Percentiles rank a stretch among this genome's conserved stretches.
Evolutionary conservation across 106 monocot genomes (phyloP).

Genomic region (Chionographis japonica): DNA sequence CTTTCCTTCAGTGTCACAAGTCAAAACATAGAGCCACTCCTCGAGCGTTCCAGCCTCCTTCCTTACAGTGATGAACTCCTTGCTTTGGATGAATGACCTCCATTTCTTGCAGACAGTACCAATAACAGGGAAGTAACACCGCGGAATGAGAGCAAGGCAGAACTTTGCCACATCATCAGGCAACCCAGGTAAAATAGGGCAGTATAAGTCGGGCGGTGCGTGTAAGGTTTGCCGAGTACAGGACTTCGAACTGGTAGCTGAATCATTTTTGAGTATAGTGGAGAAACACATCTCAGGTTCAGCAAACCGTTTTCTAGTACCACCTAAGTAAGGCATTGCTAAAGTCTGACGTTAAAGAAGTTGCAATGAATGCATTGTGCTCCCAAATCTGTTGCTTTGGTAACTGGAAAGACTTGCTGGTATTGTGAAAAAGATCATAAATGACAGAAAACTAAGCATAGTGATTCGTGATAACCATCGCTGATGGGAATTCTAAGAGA

Average conservation of each 20-base stretch:
- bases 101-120: slow-evolving; percentile 72
- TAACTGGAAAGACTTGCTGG: not conserved
- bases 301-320: slow-evolving; percentile 9
- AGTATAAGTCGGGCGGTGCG: slow-evolving; percentile 20
- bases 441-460: slow-evolving; percentile 17
- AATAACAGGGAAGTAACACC: slow-evolving; percentile 50
- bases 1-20: slow-evolving; percentile 42
- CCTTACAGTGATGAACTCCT: slow-evolving; percentile 61
- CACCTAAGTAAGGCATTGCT: slow-evolving; percentile 22
- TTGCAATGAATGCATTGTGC: not conserved
- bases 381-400: not conserved
- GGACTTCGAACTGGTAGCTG: slow-evolving; percentile 11
- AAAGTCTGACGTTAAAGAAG: slow-evolving; percentile 2
- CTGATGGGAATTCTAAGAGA: slow-evolving; percentile 71
- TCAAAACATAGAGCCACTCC: slow-evolving; percentile 79
- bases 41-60: slow-evolving; percentile 69
- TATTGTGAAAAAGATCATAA: slow-evolving; percentile 14
- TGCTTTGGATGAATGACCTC: slow-evolving; percentile 70
- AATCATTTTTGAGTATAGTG: slow-evolving; percentile 13
- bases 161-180: slow-evolving; percentile 86
- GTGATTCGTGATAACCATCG: slow-evolving; percentile 68
- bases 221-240: slow-evolving; percentile 3
- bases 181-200: slow-evolving; percentile 68
- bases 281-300: slow-evolving; percentile 34
- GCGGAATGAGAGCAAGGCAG: slow-evolving; percentile 82